Conservation (phyloP, 106 monocot species). For the Allium fistulosum region DNA sequence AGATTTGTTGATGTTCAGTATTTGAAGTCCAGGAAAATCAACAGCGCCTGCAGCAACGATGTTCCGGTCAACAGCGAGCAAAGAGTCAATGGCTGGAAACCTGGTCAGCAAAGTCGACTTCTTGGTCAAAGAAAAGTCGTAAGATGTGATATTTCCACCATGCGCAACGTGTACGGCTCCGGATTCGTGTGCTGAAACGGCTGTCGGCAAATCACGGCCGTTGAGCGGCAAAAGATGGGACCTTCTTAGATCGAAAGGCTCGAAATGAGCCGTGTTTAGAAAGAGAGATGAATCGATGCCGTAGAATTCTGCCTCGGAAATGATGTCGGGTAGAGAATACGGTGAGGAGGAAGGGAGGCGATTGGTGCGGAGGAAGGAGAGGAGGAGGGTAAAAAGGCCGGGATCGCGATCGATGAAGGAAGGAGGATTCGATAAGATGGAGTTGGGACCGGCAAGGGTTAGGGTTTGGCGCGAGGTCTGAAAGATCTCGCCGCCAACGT, state of each 20-base stretch:
- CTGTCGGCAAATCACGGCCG: conserved; percentile 31
- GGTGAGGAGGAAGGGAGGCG: conserved; percentile 17
- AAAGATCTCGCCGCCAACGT: conserved; percentile 81
- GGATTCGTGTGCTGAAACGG: conserved; percentile 10
- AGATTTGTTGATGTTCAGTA: conserved; percentile 18
- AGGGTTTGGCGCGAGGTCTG: conserved; percentile 69
- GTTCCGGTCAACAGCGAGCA: conserved; percentile 24
- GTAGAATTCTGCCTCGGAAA: conserved; percentile 41
- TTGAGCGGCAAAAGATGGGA: conserved; percentile 44
- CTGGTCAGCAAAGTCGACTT: conserved; percentile 42
- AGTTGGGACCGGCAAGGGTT: conserved; percentile 27
- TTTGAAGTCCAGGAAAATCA: conserved; percentile 43
- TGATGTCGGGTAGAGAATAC: neutral
- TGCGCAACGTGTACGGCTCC: conserved; percentile 8
- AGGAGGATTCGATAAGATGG: conserved; percentile 25
- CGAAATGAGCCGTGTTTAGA: conserved; percentile 23
- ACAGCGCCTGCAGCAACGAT: conserved; percentile 33
- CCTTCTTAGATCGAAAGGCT: conserved; percentile 22
- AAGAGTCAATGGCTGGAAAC: conserved; percentile 51
- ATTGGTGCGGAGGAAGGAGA: conserved; percentile 47
- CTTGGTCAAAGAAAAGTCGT: conserved; percentile 30
- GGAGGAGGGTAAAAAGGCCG: conserved; percentile 44
- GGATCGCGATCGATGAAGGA: conserved; percentile 68
- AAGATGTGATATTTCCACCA: conserved; percentile 48
- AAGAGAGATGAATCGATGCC: conserved; percentile 33